These are phyloP conservation scores for Periconia digitata DNA, from an alignment of 2,329 filamentous ascomycete species.

Conservation along the genomic window DNA sequence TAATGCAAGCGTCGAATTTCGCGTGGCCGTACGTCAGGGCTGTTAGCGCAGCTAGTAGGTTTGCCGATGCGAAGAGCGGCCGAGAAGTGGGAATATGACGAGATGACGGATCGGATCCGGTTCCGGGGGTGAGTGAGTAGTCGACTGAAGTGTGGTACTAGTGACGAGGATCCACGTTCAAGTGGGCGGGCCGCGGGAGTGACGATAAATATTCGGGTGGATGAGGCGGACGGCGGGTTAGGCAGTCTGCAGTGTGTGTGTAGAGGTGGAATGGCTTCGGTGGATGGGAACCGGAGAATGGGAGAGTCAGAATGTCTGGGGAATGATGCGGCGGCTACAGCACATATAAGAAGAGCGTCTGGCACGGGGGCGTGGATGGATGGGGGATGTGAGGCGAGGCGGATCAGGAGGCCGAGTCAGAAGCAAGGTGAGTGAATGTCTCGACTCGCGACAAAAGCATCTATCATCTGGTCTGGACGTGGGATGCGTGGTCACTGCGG, in stretches of 20 bases:
- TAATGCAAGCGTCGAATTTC: background rate
- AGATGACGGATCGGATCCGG: constrained; percentile 11
- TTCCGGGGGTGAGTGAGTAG: constrained; percentile 15
- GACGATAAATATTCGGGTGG: background rate
- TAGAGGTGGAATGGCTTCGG: background rate
- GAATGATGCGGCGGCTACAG: constrained; percentile 4
- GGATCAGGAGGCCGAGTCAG: constrained; percentile 40
- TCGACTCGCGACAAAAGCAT: constrained; percentile 20
- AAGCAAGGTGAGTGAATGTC: constrained; percentile 34
- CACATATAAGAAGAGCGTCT: constrained; percentile 10
- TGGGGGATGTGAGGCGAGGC: constrained; percentile 6
- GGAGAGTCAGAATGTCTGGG: background rate
- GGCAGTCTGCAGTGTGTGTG: background rate
- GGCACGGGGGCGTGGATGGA: background rate
- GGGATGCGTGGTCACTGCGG: constrained; percentile 31
- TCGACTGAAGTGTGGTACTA: no score
- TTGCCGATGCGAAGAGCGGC: constrained; percentile 25
- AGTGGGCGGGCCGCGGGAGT: no score
- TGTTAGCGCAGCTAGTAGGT: constrained; percentile 27
- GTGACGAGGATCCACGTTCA: no score
- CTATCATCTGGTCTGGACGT: constrained; percentile 35
- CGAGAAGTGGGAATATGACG: constrained; percentile 33
- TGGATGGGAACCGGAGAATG: no score
- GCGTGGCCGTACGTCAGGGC: constrained; percentile 12
- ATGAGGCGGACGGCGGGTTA: background rate